phyloP scores from a whole-genome alignment of 2,329 filamentous ascomycete species.

The Talaromyces marneffei region DNA sequence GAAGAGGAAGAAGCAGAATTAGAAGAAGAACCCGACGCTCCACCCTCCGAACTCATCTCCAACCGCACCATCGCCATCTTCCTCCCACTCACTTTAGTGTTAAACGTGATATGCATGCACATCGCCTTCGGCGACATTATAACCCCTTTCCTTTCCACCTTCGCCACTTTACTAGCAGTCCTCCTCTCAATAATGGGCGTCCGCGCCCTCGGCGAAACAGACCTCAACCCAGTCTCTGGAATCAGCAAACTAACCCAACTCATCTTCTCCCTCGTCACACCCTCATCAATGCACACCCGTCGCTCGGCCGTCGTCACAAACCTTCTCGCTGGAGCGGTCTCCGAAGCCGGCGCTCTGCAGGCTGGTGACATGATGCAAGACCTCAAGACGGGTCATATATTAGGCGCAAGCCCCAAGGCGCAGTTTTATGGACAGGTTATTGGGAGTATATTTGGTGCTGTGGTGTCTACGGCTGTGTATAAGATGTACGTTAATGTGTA shows the following conservation, averaged over 20 bases:
- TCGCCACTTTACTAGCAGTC: constrained; percentile 79
- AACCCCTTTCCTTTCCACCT: constrained; percentile 66
- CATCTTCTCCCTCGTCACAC: constrained; percentile 86
- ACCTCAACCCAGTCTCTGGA: constrained; percentile 91
- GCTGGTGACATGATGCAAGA: constrained; percentile 97
- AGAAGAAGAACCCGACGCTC: constrained; percentile 56
- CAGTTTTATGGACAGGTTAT: constrained; percentile 97
- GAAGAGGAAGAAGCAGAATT: constrained; percentile 42
- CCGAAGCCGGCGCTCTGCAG: constrained; percentile 79
- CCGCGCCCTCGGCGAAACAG: constrained; percentile 68
- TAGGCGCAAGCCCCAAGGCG: constrained; percentile 85
- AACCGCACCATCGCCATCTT: constrained; percentile 66
- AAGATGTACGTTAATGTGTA: constrained; percentile 87
- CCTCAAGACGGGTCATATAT: constrained; percentile 87
- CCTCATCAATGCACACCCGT: constrained; percentile 69
- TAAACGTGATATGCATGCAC: constrained; percentile 78
- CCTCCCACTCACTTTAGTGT: constrained; percentile 65
- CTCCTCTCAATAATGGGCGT: constrained; percentile 60
- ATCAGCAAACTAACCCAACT: constrained; percentile 96
- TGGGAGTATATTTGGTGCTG: constrained; percentile 75
- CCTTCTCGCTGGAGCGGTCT: constrained; percentile 84
- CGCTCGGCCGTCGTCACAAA: constrained; percentile 86
- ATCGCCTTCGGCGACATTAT: constrained; percentile 78
- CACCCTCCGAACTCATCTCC: constrained; percentile 73
- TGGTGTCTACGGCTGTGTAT: constrained; percentile 82